Percentiles rank a stretch among this genome's conserved stretches.
These are phyloP conservation scores for Apiosordaria backusii DNA, from an alignment of 495 filamentous ascomycete genomes.

Conservation along the genomic window DNA sequence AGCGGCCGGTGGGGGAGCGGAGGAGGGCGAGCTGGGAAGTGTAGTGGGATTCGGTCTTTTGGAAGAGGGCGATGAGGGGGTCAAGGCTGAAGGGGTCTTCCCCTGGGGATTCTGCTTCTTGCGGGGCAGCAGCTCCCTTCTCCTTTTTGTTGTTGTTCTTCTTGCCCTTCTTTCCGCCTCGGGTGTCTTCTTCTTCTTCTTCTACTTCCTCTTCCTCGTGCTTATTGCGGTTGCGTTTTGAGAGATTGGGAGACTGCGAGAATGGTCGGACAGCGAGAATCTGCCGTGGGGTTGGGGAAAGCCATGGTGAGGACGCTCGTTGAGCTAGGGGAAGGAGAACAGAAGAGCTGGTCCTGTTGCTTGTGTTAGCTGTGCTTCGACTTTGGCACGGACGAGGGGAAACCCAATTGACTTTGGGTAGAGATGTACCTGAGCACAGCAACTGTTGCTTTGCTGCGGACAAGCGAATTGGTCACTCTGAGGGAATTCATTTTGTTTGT, in stretches of 20 bases:
- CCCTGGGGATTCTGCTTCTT: slow-evolving; percentile 27
- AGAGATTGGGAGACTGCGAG: neutral
- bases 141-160: neutral
- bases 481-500: slow-evolving; percentile 24
- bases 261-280: neutral
- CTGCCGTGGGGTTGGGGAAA: neutral
- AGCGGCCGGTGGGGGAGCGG: slow-evolving; percentile 46
- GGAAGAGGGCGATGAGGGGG: slow-evolving; percentile 46
- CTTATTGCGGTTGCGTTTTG: neutral
- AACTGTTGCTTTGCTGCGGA: slow-evolving; percentile 15
- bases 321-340: neutral
- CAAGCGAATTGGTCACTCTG: slow-evolving; percentile 22
- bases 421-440: slow-evolving; percentile 2
- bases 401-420: slow-evolving; percentile 17
- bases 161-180: slow-evolving; percentile 6
- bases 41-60: slow-evolving; percentile 16
- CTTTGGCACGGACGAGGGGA: neutral
- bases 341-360: neutral
- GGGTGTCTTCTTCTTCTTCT: slow-evolving; percentile 11
- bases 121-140: neutral
- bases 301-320: neutral
- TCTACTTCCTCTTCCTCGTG: neutral
- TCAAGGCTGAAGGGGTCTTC: slow-evolving; percentile 68
- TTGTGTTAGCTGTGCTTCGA: neutral
- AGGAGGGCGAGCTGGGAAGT: slow-evolving; percentile 66